These are phyloP conservation scores for Candida vartiovaarae DNA, from an alignment of 805 yeast species.

Conservation along the genomic window DNA sequence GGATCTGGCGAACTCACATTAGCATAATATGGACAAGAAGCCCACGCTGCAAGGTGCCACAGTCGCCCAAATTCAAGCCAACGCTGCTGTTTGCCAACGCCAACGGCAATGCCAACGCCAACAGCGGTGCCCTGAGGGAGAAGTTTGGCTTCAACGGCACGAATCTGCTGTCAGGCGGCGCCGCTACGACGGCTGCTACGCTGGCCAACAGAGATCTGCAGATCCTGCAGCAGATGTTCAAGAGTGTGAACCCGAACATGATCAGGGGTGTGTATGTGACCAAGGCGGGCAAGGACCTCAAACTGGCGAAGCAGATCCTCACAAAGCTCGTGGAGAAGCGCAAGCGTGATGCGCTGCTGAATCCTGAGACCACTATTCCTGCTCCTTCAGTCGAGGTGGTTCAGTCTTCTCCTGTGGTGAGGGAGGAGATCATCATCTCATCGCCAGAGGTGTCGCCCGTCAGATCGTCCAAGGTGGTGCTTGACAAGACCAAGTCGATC, in stretches of 20 bases:
- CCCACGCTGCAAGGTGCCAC: slow-evolving; percentile 43
- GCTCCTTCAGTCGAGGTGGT: not conserved
- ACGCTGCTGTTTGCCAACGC: slow-evolving; percentile 10
- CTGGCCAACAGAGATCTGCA: slow-evolving; percentile 17
- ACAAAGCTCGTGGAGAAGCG: slow-evolving; percentile 25
- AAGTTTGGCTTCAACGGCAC: slow-evolving; percentile 35
- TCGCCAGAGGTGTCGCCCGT: slow-evolving; percentile 23
- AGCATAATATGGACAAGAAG: slow-evolving; percentile 5
- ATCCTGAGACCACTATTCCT: not conserved
- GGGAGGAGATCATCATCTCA: slow-evolving; percentile 16
- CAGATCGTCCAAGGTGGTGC: slow-evolving; percentile 30
- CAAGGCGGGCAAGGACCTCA: slow-evolving; percentile 28
- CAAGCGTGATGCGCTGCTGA: slow-evolving; percentile 13
- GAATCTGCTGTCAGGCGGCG: slow-evolving; percentile 11
- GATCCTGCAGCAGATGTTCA: slow-evolving; percentile 24
- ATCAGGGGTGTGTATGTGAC: slow-evolving; percentile 33
- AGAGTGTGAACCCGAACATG: slow-evolving; percentile 27
- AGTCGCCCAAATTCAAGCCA: slow-evolving; percentile 32
- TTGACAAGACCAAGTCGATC: slow-evolving; percentile 31
- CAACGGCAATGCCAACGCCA: slow-evolving; percentile 1
- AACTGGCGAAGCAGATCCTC: slow-evolving; percentile 27
- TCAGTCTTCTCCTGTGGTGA: not conserved
- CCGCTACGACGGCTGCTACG: slow-evolving; percentile 3
- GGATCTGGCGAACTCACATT: no score
- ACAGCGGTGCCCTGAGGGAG: slow-evolving; percentile 27